Evolutionary conservation across 2,329 filamentous ascomycete species (phyloP), one percentile per base, ranked within the genome.

Genomic region (Aspergillus felis): DNA sequence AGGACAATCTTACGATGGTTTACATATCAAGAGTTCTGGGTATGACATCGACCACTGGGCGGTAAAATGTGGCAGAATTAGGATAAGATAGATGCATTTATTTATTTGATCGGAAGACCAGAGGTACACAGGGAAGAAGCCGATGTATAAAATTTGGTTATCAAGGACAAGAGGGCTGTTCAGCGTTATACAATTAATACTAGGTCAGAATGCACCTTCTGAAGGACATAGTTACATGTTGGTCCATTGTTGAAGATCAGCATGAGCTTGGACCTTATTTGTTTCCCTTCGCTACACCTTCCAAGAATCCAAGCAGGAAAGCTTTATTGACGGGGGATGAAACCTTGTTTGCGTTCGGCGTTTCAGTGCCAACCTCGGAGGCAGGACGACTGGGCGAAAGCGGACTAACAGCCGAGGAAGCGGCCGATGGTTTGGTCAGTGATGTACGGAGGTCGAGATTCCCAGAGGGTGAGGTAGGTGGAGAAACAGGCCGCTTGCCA

Each of bases 281-380:
- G 55, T 70, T 73, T 32, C 73, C 75, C 60, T 80, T 78, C 2
- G 75, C 78, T 57, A 82, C 78, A 56, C 79, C 79, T 61, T 90
- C 84, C 66, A 95, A 76, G 69, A 91, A 94, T 9, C 84, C 87
- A 53, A 94, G 79, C 68, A 95, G 76, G 66, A 94, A 94, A 17
- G 81, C 87, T 68, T 89, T 87, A 64, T 94, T 87, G 0, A 85
- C 87, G 0, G 89, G 84, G 3, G 87, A 88, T 20, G 77, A 75
- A 46, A 69, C 61, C n/a, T 63, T 69, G 52, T 64, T 70, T 14
- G 56, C 59, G 48, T 86, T 85, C 12, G 83, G 78, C 32, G 80
- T 79, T 66, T 82, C 78, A 60, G 79, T 83, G 20, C 62, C 62
- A 17, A 54, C 54, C n/a, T 64, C 59, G 14, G 64, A 60, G 32